Evolutionary conservation across 495 filamentous ascomycete genomes (phyloP), one percentile per base, ranked within the genome.

Genomic region (Xylaria sp.): DNA sequence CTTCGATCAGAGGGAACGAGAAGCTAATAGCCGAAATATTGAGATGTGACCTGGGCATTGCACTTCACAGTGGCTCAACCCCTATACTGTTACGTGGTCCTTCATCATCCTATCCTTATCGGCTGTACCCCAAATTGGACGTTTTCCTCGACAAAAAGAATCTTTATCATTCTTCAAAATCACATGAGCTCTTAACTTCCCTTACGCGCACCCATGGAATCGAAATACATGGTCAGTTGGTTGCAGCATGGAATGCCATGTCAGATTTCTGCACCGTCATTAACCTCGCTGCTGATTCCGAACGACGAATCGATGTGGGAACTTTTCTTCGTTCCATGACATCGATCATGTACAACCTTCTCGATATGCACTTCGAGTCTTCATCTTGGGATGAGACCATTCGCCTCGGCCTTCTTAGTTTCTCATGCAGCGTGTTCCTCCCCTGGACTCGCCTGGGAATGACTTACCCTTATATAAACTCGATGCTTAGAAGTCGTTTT

Each of bases 261-360:
- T 71, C 67, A 29, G 66, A 71, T 31, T 86, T 86, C 71, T 77
- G 77, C 70, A 41, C 72, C 1, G 37, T 79, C 6, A 79, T 83
- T 59, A 84, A 85, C 75, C 72, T 70, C 6, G 80, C 80, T 17
- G 71, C 67, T 5, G 61, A 75, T 40, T 64, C 73, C 0, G 55
- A 70, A 0, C 71, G 61, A 29, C 69, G 68, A 9, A 72, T 86
- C 6, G 48, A 79, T 0, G 72, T 74, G 31, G 74, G 79, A 21
- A 67, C 70, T 12, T 72, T 84, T 33, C 64, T 82, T 4, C 73
- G 80, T 17, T 78, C 76, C 44, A 82, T 85, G 80, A 75, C 71
- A 0, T 81, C 83, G 0, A 78, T 83, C 57, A 80, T 79, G 71
- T 86, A 85, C 72, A 82, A 79, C 12, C 77, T 86, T 0, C 71